These are phyloP conservation scores for Rhododendron ovatum DNA, from an alignment of 148 eudicot genomes.

Conservation along the genomic window DNA sequence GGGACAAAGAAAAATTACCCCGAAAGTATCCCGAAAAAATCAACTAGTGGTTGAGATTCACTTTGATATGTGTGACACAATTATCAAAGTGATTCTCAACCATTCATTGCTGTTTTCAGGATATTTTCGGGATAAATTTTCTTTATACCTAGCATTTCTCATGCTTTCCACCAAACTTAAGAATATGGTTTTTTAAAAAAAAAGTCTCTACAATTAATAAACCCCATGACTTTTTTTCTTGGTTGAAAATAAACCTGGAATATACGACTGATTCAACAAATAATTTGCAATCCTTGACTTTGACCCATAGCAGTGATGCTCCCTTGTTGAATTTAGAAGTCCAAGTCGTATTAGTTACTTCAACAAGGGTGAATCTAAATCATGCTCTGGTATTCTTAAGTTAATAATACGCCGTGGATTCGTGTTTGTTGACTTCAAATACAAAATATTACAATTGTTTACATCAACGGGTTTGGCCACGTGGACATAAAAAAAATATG, in stretches of 20 bases:
- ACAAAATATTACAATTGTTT: neutral
- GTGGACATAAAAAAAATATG: neutral
- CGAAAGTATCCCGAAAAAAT: too few species aligned
- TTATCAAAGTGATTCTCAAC: too few species aligned
- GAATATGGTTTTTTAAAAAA: neutral
- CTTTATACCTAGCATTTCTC: too few species aligned
- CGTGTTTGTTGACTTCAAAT: neutral
- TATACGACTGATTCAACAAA: neutral
- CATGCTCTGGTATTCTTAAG: neutral
- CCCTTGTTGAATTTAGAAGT: neutral
- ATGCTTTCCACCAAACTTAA: neutral
- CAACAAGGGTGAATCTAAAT: neutral
- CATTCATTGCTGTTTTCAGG: too few species aligned
- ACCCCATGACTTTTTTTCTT: neutral
- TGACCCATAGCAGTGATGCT: neutral
- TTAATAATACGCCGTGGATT: neutral
- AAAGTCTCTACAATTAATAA: neutral
- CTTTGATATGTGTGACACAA: too few species aligned
- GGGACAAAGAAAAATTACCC: too few species aligned
- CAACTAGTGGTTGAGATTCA: too few species aligned
- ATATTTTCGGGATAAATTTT: too few species aligned
- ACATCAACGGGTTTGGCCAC: too few species aligned
- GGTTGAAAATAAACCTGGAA: neutral
- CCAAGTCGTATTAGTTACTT: neutral
- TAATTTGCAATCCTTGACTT: neutral